Evolutionary conservation across 106 monocot species (phyloP).

Genomic region (Platanthera zijinensis): DNA sequence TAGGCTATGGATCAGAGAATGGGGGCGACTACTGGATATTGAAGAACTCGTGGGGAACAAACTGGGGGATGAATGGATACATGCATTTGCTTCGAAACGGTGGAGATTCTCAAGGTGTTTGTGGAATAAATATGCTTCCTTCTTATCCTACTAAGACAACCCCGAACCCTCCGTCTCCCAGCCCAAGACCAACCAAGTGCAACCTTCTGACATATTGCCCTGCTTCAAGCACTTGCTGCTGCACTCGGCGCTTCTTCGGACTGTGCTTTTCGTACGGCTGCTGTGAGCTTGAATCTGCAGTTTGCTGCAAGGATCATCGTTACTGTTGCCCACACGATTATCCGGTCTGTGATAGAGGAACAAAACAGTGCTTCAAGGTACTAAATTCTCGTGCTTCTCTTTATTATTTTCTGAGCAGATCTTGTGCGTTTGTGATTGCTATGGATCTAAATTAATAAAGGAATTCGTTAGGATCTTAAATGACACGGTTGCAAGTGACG

Average conservation of each 20-base stretch:
- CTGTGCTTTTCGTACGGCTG: conserved; percentile 87
- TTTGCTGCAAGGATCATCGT: conserved; percentile 75
- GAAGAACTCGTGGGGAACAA: conserved; percentile 96
- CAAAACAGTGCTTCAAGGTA: conserved; percentile 72
- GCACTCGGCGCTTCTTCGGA: conserved; percentile 57
- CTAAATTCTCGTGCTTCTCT: not conserved
- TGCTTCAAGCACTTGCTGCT: conserved; percentile 78
- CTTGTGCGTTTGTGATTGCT: not conserved
- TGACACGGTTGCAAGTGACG: too few species aligned
- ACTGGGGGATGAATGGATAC: conserved; percentile 91
- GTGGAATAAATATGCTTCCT: conserved; percentile 85
- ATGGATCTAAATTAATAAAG: not conserved
- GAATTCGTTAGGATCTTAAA: not conserved
- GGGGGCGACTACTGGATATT: conserved; percentile 92
- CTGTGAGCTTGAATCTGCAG: conserved; percentile 75
- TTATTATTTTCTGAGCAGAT: not conserved
- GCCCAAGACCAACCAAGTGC: conserved; percentile 76
- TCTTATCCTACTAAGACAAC: conserved; percentile 80
- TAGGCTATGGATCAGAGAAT: conserved; percentile 85
- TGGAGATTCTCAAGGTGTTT: conserved; percentile 53
- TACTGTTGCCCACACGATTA: conserved; percentile 85
- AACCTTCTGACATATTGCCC: conserved; percentile 62
- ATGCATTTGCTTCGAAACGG: conserved; percentile 77
- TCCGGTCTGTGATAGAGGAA: conserved; percentile 56
- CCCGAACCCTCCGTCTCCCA: conserved; percentile 87